These are phyloP conservation scores for Truncatella angustata DNA, from an alignment of 2,329 filamentous ascomycete genomes.

Conservation along the genomic window DNA sequence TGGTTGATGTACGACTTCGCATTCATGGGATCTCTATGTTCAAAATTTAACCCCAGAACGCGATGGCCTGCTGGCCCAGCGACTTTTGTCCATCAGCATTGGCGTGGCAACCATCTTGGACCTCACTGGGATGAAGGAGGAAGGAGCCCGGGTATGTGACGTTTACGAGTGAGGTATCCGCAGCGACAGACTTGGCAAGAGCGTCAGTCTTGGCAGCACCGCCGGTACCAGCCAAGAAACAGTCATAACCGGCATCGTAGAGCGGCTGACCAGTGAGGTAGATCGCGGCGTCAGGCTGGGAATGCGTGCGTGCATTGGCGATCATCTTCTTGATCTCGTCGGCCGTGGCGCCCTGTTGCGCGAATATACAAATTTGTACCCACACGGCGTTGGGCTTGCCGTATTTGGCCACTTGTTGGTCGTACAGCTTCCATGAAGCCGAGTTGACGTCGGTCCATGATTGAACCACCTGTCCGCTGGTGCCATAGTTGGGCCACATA, in stretches of 20 bases:
- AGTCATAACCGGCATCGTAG: constrained; percentile 22
- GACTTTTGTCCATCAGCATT: constrained; percentile 25
- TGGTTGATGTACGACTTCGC: too few relatives aligned
- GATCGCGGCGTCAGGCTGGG: constrained; percentile 21
- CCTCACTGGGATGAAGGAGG: constrained; percentile 21
- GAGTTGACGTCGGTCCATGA: constrained; percentile 27
- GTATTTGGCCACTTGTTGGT: constrained; percentile 22
- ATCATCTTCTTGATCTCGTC: constrained; percentile 27
- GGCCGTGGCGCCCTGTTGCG: constrained; percentile 25
- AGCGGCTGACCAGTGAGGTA: constrained; percentile 29
- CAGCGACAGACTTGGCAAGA: constrained; percentile 22
- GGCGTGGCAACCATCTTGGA: constrained; percentile 26
- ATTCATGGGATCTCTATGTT: too few relatives aligned
- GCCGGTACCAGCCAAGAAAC: constrained; percentile 20
- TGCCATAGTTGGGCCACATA: constrained; percentile 29
- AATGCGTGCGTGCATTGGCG: constrained; percentile 26
- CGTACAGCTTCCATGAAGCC: constrained; percentile 22
- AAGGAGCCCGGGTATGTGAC: constrained; percentile 24
- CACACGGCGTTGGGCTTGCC: constrained; percentile 22
- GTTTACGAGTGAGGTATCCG: constrained; percentile 16
- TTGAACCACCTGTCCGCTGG: constrained; percentile 25
- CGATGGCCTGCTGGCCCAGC: constrained; percentile 20
- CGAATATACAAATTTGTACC: constrained; percentile 31
- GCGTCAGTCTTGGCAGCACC: constrained; percentile 16
- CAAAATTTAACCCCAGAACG: constrained; percentile 16